Evolutionary conservation across 495 filamentous ascomycete genomes (phyloP).

Genomic region (Chaetomium cochliodes): DNA sequence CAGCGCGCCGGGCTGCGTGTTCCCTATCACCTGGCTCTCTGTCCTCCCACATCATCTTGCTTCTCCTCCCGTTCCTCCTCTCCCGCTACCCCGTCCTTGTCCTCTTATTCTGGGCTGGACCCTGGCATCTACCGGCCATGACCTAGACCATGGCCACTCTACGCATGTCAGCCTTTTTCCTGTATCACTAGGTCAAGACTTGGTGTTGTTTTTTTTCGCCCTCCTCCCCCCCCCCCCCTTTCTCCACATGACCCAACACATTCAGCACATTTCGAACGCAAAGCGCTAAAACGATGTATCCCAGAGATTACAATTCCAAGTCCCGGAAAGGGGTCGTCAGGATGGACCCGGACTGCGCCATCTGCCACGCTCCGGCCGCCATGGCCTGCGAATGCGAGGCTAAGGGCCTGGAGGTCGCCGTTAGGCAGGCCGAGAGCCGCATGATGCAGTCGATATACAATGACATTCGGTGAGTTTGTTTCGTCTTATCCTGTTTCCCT

Average conservation of each 20-base stretch:
- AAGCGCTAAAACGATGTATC: constrained; percentile 51
- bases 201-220: constrained; percentile 14
- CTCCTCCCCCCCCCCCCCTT: neutral
- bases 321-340: constrained; percentile 51
- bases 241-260: constrained; percentile 26
- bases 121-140: constrained; percentile 33
- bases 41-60: constrained; percentile 29
- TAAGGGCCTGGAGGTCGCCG: constrained; percentile 63
- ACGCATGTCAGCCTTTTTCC: constrained; percentile 22
- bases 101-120: constrained; percentile 36
- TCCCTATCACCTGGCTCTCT: constrained; percentile 21
- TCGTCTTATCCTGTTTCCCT: neutral
- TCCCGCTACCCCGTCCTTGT: constrained; percentile 8
- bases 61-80: constrained; percentile 14
- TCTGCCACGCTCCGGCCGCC: constrained; percentile 62
- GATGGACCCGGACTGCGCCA: constrained; percentile 70
- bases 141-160: constrained; percentile 32
- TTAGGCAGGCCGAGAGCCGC: constrained; percentile 62
- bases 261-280: constrained; percentile 25
- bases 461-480: constrained; percentile 58
- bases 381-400: constrained; percentile 67
- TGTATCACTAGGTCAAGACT: constrained; percentile 33
- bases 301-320: constrained; percentile 45
- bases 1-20: constrained; percentile 20
- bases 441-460: constrained; percentile 62